A percentile compares a stretch with the other conserved stretches of the same genome.
phyloP scores from a whole-genome alignment of 225 moss, liverwort and hornwort genomes.

The Ulota crispa region DNA sequence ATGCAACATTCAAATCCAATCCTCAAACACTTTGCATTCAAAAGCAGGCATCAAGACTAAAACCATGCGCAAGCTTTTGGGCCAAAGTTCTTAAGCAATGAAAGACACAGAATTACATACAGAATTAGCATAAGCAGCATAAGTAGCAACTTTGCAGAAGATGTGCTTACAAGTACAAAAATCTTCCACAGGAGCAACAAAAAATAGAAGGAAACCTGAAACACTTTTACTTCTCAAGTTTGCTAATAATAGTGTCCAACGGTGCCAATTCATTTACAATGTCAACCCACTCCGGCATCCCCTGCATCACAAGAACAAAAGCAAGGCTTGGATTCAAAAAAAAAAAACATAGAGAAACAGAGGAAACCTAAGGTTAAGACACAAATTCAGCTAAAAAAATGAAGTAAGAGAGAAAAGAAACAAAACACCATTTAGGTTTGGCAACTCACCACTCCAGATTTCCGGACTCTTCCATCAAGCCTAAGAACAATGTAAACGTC shows the following conservation, averaged over 20 bases:
- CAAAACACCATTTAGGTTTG: neutral
- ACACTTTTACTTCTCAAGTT: slow-evolving; percentile 40
- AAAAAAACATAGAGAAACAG: neutral
- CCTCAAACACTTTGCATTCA: too few species aligned
- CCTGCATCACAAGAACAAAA: slow-evolving; percentile 27
- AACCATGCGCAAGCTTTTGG: too few species aligned
- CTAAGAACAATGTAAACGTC: slow-evolving; percentile 75
- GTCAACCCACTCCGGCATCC: slow-evolving; percentile 71
- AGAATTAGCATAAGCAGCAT: neutral
- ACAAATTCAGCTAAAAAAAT: neutral
- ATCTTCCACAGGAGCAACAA: neutral
- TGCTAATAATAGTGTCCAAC: slow-evolving; percentile 81
- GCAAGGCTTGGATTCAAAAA: neutral
- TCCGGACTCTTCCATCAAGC: slow-evolving; percentile 78
- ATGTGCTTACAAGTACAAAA: neutral
- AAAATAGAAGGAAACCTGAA: neutral
- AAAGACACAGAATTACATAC: neutral
- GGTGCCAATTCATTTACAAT: slow-evolving; percentile 81
- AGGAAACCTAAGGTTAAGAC: too few species aligned
- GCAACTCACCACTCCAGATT: slow-evolving; percentile 75
- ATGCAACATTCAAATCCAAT: too few species aligned
- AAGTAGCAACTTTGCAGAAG: neutral
- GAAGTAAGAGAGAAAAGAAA: neutral
- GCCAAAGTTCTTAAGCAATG: too few species aligned
- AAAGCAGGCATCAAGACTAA: too few species aligned